Evolutionary conservation across 768 basidiomycete genomes (phyloP), one percentile per base, ranked within the genome.

Genomic region (Lactifluus subvellereus): DNA sequence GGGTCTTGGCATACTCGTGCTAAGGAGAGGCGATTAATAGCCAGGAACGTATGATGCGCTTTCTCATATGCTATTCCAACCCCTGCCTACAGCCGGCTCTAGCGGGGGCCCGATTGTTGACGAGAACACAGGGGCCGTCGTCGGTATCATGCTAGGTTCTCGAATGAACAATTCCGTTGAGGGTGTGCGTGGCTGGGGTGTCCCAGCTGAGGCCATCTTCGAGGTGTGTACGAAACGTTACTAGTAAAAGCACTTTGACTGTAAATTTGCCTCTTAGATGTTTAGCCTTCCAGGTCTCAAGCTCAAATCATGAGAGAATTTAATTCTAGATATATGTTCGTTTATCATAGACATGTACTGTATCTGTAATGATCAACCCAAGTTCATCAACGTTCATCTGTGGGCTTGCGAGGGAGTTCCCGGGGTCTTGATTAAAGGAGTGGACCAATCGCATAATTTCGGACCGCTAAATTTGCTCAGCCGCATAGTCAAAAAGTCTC

Each of bases 81-180:
- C 80, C 2, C 69, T 81, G 8, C 87, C 87, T 13, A 81, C 82
- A 0, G 76, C 80, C 1, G 87, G 87, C 7, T 86, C 86, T 20
- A 87, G 86, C 60, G 87, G 88, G 4, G 87, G 86, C 1, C 87
- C 87, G 0, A 81, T 89, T 59, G 74, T 89, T 8, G 83, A 86
- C 60, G 78, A 79, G 64, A 77, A 82, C 64, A 82, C 73, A 33
- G 86, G 86, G 4, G 79, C 84, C 0, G 86, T 88, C 4, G 77
- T 88, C 2, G 88, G 88, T 1, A 74, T 88, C 16, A 78, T 86
- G 68, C 75, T 84, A 9, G 87, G 86, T 14, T 80, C 81, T 40
- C 76, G 81, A 67, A 82, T 84, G 80, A 79, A 83, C 60, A 84
- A 75, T 65, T 70, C 78, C 6, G 73, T 84, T 4, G 80, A 83